Evolutionary conservation across 208 protist genomes (phyloP).

Genomic region (Crithidia expoeki): DNA sequence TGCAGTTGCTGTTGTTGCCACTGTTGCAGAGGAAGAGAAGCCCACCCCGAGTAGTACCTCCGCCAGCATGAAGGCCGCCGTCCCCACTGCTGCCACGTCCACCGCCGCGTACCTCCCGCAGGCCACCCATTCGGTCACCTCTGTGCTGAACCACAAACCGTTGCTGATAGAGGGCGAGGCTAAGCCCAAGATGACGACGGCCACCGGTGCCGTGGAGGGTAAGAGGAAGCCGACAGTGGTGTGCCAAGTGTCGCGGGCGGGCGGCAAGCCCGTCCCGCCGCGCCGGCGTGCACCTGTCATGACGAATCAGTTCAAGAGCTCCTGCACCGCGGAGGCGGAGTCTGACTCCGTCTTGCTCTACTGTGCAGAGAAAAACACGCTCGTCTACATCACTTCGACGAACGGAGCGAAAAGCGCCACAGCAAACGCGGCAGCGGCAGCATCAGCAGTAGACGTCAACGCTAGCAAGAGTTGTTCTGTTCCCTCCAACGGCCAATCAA

Average conservation of each 20-base stretch:
- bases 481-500: background rate
- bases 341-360: slow-evolving; percentile 49
- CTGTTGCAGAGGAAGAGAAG: background rate
- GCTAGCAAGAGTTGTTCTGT: background rate
- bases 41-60: background rate
- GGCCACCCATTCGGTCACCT: background rate
- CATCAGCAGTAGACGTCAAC: background rate
- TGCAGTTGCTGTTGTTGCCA: background rate
- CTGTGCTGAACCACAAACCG: slow-evolving; percentile 24
- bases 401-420: background rate
- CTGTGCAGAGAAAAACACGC: slow-evolving; percentile 53
- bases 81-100: background rate
- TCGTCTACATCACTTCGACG: slow-evolving; percentile 46
- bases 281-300: slow-evolving; percentile 39
- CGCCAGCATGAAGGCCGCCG: background rate
- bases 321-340: slow-evolving; percentile 47
- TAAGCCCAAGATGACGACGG: background rate
- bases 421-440: slow-evolving; percentile 2
- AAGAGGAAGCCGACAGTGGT: slow-evolving; percentile 12
- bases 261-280: background rate
- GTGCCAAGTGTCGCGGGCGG: slow-evolving; percentile 21
- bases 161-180: slow-evolving; percentile 16
- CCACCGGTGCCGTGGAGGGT: background rate
- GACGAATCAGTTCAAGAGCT: slow-evolving; percentile 62
- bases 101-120: slow-evolving; percentile 14